Evolutionary conservation across 192 early-diverging fungal genomes (phyloP).

Genomic region (Coemansia sp.): DNA sequence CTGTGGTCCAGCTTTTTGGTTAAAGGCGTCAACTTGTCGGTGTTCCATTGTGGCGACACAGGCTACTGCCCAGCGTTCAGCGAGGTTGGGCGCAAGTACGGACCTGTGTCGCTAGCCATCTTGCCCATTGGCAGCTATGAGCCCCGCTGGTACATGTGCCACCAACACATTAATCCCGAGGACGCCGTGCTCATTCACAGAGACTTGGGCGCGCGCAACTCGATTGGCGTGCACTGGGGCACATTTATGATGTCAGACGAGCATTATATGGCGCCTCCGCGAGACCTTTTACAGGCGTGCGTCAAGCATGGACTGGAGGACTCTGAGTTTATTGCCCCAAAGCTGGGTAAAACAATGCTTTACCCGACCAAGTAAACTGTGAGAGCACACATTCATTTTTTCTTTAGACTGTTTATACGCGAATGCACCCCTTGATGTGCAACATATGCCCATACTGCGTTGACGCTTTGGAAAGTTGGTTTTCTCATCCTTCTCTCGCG

Average conservation of each 20-base stretch:
- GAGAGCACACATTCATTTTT: not conserved
- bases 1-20: constrained; percentile 81
- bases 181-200: constrained; percentile 82
- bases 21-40: constrained; percentile 22
- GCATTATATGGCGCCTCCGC: constrained; percentile 68
- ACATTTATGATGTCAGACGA: constrained; percentile 82
- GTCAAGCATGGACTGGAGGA: constrained; percentile 24
- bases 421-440: not conserved
- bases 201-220: constrained; percentile 65
- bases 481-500: not conserved
- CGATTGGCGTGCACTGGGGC: constrained; percentile 87
- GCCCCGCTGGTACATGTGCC: constrained; percentile 75
- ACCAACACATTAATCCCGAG: constrained; percentile 75
- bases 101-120: constrained; percentile 71
- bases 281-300: constrained; percentile 58
- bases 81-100: constrained; percentile 72
- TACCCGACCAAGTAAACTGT: constrained; percentile 9
- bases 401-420: not conserved
- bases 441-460: not conserved
- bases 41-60: constrained; percentile 67
- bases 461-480: not conserved
- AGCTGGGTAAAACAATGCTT: constrained; percentile 40
- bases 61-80: constrained; percentile 90
- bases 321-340: constrained; percentile 37
- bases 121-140: constrained; percentile 87